Conservation (phyloP, 1,284 basidiomycete genomes). For the Marasmius sp. region DNA sequence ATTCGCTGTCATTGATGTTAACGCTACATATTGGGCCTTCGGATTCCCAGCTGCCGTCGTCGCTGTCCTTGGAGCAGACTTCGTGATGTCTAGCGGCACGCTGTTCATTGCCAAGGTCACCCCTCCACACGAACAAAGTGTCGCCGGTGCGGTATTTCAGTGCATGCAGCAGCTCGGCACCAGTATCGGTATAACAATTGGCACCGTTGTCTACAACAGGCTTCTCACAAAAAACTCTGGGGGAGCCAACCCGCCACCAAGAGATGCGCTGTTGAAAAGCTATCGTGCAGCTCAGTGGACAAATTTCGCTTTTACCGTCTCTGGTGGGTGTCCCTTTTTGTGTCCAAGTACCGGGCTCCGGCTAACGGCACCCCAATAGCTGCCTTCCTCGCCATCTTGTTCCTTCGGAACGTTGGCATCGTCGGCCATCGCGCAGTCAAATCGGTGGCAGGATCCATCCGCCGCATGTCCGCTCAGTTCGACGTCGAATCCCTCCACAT, state of each 20-base stretch:
- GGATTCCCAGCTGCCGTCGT: constrained; percentile 79
- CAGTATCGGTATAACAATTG: constrained; percentile 12
- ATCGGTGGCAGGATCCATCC: not conserved
- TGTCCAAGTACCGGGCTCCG: not conserved
- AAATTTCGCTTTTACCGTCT: constrained; percentile 11
- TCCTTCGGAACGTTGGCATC: constrained; percentile 9
- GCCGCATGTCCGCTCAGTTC: not conserved
- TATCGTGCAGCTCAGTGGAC: constrained; percentile 14
- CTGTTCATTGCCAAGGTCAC: constrained; percentile 78
- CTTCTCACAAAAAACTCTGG: constrained; percentile 1
- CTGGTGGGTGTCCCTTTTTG: constrained; percentile 2
- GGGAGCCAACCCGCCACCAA: constrained; percentile 1
- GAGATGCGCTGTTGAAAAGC: constrained; percentile 2
- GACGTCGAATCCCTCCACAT: not conserved
- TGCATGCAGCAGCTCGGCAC: constrained; percentile 45
- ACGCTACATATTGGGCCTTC: constrained; percentile 73
- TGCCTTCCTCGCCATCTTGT: constrained; percentile 5
- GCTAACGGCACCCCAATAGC: not conserved
- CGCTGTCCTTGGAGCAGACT: constrained; percentile 76
- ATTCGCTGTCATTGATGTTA: constrained; percentile 68
- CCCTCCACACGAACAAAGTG: constrained; percentile 72
- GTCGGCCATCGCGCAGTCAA: constrained; percentile 3
- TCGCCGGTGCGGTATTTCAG: constrained; percentile 77
- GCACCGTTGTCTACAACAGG: constrained; percentile 11
- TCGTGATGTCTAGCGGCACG: constrained; percentile 74